Evolutionary conservation across 495 filamentous ascomycete genomes (phyloP), one percentile per base, ranked within the genome.

Genomic region (Podospora anserina): DNA sequence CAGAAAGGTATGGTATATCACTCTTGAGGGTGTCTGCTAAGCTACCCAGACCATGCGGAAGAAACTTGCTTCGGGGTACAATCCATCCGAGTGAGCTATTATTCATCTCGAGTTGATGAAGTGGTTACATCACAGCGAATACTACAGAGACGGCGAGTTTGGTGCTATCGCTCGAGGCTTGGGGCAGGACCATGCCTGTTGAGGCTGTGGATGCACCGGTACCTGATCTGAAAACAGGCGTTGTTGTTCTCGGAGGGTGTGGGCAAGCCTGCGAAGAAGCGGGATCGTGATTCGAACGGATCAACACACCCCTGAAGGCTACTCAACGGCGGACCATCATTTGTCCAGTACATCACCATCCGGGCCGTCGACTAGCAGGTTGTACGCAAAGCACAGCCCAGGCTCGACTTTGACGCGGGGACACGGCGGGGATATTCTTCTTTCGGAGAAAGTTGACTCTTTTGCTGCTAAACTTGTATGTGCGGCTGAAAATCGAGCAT

Each of bases 71-170:
- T 49, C 39, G 39, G 39, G 39, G 2, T 49, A 49, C 39, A 49
- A 16, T 49, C 39, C 15, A 6, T 49, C 39, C 39, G 39, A 49
- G 6, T 49, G 39, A 44, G 66, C 62, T 71, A 53, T 67, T 71
- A 72, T 67, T 68, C 70, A 65, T 69, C 61, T 67, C 49, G 65
- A 70, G 70, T 68, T 68, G 70, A 68, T 72, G 70, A 72, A 72
- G 11, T 56, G 9, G 63, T 58, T 61, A 58, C 65, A 57, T 15
- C 28, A 58, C 67, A 64, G 54, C n/a, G 57, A 26, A 59, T 30
- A 18, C 39, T 15, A 11, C 39, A 49, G 39, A 49, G 39, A 49
- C 39, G 39, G 39, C 39, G 39, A 49, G 39, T 2, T 49, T 49
- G 39, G 9, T 13, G 39, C 9, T 49, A 49, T 49, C 39, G 2